These are phyloP conservation scores for Umbellularia californica DNA, from an alignment of 164 flowering plant genomes.

Conservation along the genomic window DNA sequence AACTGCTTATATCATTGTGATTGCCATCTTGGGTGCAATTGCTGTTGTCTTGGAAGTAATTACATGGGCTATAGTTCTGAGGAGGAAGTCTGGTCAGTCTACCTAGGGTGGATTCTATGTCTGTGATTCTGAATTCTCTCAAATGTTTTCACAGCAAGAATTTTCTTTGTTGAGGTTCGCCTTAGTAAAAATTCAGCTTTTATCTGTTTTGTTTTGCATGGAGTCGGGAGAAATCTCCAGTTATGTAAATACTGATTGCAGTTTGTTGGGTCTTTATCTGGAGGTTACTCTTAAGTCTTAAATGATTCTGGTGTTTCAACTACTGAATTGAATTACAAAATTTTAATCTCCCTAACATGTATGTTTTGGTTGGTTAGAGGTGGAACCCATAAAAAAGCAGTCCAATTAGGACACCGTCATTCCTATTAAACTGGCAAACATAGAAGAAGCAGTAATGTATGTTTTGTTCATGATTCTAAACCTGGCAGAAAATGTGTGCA, in stretches of 20 bases:
- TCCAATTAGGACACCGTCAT: no score
- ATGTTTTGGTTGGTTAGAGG: no score
- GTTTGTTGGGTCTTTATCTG: background rate
- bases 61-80: slow-evolving; percentile 59
- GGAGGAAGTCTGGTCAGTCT: slow-evolving; percentile 45
- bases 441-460: no score
- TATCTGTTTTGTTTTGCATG: background rate
- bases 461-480: no score
- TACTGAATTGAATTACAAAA: no score
- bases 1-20: slow-evolving; percentile 32
- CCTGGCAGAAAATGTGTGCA: no score
- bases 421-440: no score
- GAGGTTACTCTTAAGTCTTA: background rate
- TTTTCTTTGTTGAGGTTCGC: no score
- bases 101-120: slow-evolving; percentile 17
- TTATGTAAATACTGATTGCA: background rate
- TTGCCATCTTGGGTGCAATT: slow-evolving; percentile 38
- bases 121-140: background rate
- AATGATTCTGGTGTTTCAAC: background rate
- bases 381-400: no score
- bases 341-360: no score
- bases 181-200: no score
- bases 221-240: background rate
- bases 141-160: background rate
- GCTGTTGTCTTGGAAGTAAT: slow-evolving; percentile 43